Conservation (phyloP, 306 rosid species). For the Purshia tridentata region DNA sequence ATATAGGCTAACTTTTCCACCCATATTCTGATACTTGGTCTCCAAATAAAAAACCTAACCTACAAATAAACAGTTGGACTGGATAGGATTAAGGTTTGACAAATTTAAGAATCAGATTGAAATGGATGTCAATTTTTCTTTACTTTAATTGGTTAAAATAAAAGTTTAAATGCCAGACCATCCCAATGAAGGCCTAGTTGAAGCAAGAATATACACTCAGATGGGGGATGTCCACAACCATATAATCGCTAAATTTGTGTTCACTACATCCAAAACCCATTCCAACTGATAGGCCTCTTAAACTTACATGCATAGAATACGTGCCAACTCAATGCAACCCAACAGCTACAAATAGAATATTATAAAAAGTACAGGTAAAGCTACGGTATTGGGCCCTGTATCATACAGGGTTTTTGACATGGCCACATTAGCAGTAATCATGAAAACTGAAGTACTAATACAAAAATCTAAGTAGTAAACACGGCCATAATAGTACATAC, state of each 20-base stretch:
- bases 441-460: too few relatives aligned
- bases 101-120: not conserved
- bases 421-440: too few relatives aligned
- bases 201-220: not conserved
- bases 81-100: not conserved
- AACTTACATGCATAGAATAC: not conserved
- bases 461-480: not conserved
- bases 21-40: not conserved
- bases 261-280: not conserved
- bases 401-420: not conserved
- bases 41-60: not conserved
- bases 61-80: not conserved
- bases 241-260: not conserved
- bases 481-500: too few relatives aligned
- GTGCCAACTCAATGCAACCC: constrained; percentile 3
- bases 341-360: not conserved
- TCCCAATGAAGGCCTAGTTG: too few relatives aligned
- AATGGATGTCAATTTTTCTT: not conserved
- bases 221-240: not conserved
- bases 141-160: not conserved
- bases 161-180: too few relatives aligned
- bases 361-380: not conserved
- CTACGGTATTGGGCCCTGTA: not conserved
- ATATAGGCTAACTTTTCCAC: not conserved
- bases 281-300: not conserved